Evolutionary conservation across 106 monocot genomes (phyloP).

Genomic region (Phalaenopsis equestris): DNA sequence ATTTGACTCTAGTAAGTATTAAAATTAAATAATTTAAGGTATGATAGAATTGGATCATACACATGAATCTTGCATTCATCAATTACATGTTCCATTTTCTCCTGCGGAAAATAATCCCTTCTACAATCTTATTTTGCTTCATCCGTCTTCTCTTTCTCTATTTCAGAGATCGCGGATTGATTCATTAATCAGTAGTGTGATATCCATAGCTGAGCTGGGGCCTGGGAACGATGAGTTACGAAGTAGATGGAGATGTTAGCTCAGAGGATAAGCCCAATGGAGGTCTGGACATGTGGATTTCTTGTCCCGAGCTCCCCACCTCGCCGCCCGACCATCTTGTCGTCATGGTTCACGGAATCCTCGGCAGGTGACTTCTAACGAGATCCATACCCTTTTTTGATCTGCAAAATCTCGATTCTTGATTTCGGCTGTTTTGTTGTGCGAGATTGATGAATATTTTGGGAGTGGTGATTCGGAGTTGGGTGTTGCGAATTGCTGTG

Average conservation of each 20-base stretch:
- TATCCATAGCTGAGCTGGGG: neutral
- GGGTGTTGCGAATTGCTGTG: too few species aligned
- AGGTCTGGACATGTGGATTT: constrained; percentile 20
- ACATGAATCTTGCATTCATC: too few species aligned
- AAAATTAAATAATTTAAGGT: too few species aligned
- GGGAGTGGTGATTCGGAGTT: too few species aligned
- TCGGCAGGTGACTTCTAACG: constrained; percentile 17
- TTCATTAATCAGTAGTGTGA: neutral
- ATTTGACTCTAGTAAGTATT: too few species aligned
- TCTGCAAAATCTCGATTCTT: neutral
- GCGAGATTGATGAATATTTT: too few species aligned
- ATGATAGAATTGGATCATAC: too few species aligned
- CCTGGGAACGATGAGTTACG: neutral
- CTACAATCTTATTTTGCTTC: neutral
- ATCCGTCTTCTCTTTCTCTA: neutral
- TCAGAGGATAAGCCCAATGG: constrained; percentile 16
- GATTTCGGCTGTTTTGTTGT: neutral
- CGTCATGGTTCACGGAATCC: constrained; percentile 34
- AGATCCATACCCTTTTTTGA: neutral
- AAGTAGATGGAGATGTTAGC: neutral
- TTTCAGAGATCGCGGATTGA: neutral
- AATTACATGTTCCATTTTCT: too few species aligned
- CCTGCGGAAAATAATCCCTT: too few species aligned
- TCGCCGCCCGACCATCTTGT: constrained; percentile 24
- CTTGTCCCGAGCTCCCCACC: neutral